Conservation (phyloP, 2,329 filamentous ascomycete species). For the Pseudogymnoascus pannorum region DNA sequence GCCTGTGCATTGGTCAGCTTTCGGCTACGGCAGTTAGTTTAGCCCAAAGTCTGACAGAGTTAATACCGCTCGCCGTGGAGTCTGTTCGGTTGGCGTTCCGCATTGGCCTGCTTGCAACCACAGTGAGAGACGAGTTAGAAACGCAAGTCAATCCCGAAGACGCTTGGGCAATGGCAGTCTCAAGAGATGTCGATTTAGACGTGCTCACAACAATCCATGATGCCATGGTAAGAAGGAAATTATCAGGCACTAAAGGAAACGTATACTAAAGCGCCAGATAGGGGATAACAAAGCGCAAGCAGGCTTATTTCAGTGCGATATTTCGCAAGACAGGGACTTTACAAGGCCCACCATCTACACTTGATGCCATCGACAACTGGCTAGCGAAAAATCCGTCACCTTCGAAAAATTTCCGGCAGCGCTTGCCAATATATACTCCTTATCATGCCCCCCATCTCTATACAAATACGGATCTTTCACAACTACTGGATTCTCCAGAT, state of each 20-base stretch:
- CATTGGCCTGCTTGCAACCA: constrained; percentile 48
- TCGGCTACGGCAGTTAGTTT: constrained; percentile 60
- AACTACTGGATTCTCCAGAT: constrained; percentile 44
- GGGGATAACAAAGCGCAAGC: constrained; percentile 16
- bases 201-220: constrained; percentile 43
- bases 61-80: constrained; percentile 56
- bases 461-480: constrained; percentile 38
- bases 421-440: constrained; percentile 47
- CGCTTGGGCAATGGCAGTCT: constrained; percentile 60
- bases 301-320: constrained; percentile 45
- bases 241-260: constrained; percentile 2
- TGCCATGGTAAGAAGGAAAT: constrained; percentile 46
- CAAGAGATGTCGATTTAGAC: constrained; percentile 45
- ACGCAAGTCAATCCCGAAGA: constrained; percentile 40
- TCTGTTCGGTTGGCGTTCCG: constrained; percentile 60
- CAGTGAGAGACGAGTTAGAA: constrained; percentile 33
- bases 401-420: constrained; percentile 36
- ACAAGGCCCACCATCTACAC: constrained; percentile 45
- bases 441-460: constrained; percentile 52
- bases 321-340: constrained; percentile 42
- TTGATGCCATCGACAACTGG: constrained; percentile 36
- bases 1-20: constrained; percentile 62
- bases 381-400: too few relatives aligned
- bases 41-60: constrained; percentile 51
- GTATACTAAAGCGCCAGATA: neutral